Base-by-base conservation (phyloP, 2,329 filamentous ascomycete genomes). In the Curvularia spicifera region DNA sequence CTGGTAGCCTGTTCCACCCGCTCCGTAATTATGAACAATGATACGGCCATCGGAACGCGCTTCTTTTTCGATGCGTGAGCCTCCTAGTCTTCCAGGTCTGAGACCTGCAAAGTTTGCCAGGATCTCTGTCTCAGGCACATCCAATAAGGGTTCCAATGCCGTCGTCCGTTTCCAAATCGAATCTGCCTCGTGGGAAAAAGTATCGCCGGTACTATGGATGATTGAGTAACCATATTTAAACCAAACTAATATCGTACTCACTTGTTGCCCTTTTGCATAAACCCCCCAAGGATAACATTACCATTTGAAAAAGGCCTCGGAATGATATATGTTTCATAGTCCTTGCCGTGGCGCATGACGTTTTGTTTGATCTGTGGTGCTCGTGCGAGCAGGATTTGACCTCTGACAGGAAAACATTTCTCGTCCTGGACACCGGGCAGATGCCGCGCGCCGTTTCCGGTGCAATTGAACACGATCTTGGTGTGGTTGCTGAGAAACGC, bases 291-390 rank as follows among this genome's bases (percentile, higher is more conserved):
- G 18, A 67, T 60, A 15, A 67, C 46, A 20, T 65, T 67, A 5
- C 64, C 64, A 28, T 64, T 67, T 5, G 64, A 67, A 26, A 59
- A 51, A 5, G 64, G 62, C n/a, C 64, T 51, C 12, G 64, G 64
- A 46, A 65, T 67, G 12, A 67, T 64, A 22, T 67, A 67, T 13
- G 64, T 67, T 28, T 67, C 62, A 28, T 67, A 65, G 22, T 67
- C 64, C 26, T 56, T 63, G 4, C 64, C 64, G 53, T 67, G 64
- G 4, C 64, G 57, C 64, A 67, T 67, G 2, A 65, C 51, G n/a
- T 63, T 67, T 29, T 59, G 54, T 0, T 37, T 10, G 20, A 67
- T 59, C 5, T 63, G 60, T 6, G 62, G 62, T 33, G 64, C 64
- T 48, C 56, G 45, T 15, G 59, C 59, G 12, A 67, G 55, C 10